Evolutionary conservation across 768 basidiomycete genomes (phyloP), one percentile per base, ranked within the genome.

Genomic region (Chlorophyllum brunneum): DNA sequence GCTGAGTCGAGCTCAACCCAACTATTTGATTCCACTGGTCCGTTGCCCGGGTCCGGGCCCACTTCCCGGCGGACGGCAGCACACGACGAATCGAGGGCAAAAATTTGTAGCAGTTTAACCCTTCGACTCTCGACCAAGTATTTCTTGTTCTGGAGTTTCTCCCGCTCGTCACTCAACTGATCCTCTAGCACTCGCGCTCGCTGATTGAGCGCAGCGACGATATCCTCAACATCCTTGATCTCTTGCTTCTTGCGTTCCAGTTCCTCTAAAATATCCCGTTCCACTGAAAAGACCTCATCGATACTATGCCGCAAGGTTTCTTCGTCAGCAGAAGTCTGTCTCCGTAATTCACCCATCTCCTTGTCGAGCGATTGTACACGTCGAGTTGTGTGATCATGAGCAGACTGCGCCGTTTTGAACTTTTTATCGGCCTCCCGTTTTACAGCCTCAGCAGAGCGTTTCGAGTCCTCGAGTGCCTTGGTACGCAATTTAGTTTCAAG

Each of bases 381-480:
- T 59, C 75, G 76, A 18, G 66, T 72, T 0, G 86, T 79, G 49
- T 75, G 83, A 61, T 89, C 85, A 29, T 86, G 80, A 55, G 78
- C 71, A 37, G 63, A 74, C 64, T 84, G 82, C 13, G 81, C 82
- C n/a, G 77, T 73, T 60, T 84, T 88, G 54, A 95, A 76, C 59
- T 85, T 85, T 73, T 90, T 93, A 69, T 98, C 95, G 3, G 87
- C 92, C 41, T 98, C 95, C 39, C 83, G 79, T 63, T 83, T 88
- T 46, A 75, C 68, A 45, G 80, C 74, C 68, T 99, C 97, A 9
- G 93, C 92, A 24, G 73, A 73, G 27, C 95, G 85, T 67, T 86
- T 89, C 48, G 82, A 72, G 65, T 99, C 95, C 59, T 99, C 95
- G 2, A 98, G 72, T 2, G 75, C 66, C 69, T 95, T 95, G 42